phyloP scores from a whole-genome alignment of 768 basidiomycete species.

The Tubosaeta sp. region DNA sequence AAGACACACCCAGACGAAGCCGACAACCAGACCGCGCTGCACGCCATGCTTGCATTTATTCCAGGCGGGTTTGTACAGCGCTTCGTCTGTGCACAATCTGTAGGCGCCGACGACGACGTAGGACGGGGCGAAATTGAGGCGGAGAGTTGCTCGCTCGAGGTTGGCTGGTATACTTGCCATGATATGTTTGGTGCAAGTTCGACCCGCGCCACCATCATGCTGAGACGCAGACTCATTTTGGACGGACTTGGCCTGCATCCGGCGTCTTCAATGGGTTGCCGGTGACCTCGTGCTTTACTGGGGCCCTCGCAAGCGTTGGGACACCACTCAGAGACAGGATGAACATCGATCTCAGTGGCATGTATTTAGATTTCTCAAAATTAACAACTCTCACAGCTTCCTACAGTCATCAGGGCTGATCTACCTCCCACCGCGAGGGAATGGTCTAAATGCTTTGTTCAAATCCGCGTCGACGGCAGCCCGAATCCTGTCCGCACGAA shows the following conservation, averaged over 20 bases:
- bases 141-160: slow-evolving; percentile 50
- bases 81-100: slow-evolving; percentile 69
- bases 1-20: slow-evolving; percentile 59
- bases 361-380: too few species aligned
- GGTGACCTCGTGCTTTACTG: neutral
- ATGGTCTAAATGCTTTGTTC: slow-evolving; percentile 24
- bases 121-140: slow-evolving; percentile 74
- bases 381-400: neutral
- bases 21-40: slow-evolving; percentile 64
- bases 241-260: neutral
- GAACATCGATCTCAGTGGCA: slow-evolving; percentile 17
- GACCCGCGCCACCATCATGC: neutral
- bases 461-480: slow-evolving; percentile 17
- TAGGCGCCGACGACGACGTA: slow-evolving; percentile 86
- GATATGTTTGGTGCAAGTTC: neutral
- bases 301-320: neutral
- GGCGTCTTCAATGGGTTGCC: neutral
- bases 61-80: slow-evolving; percentile 73
- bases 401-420: slow-evolving; percentile 23
- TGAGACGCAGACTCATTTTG: neutral
- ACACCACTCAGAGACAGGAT: slow-evolving; percentile 15
- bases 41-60: slow-evolving; percentile 80
- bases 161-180: slow-evolving; percentile 33
- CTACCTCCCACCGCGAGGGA: slow-evolving; percentile 14
- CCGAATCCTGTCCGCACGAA: slow-evolving; percentile 10